Percentiles rank a stretch among this genome's conserved stretches.
phyloP scores from a whole-genome alignment of 495 filamentous ascomycete genomes.

The Neurospora sp. region DNA sequence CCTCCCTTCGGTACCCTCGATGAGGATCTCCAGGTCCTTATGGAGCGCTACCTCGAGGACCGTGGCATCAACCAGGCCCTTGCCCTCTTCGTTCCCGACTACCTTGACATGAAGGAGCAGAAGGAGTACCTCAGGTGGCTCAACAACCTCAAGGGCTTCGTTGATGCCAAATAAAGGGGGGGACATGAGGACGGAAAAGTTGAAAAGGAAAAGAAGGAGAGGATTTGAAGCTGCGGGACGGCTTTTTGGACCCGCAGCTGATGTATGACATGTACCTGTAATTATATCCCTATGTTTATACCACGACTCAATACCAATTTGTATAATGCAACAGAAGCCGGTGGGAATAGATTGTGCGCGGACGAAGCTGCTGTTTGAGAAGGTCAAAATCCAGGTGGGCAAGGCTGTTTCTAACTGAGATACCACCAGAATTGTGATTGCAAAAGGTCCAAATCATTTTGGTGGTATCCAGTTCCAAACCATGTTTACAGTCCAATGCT shows the following conservation, averaged over 20 bases:
- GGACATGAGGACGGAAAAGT: neutral
- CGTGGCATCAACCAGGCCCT: conserved; percentile 81
- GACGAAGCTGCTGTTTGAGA: neutral
- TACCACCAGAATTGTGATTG: neutral
- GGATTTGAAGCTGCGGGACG: neutral
- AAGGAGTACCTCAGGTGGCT: conserved; percentile 93
- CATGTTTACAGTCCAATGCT: neutral
- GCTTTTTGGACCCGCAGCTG: neutral
- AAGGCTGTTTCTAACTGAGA: neutral
- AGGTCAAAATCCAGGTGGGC: neutral
- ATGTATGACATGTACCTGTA: neutral
- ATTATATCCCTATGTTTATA: neutral
- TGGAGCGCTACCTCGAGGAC: conserved; percentile 93
- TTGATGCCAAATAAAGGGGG: conserved; percentile 46
- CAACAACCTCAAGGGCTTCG: conserved; percentile 68
- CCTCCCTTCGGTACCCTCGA: conserved; percentile 91
- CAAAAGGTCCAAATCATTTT: neutral
- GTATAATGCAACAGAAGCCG: neutral
- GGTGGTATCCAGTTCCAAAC: neutral
- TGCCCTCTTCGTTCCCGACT: conserved; percentile 86
- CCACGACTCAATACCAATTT: neutral
- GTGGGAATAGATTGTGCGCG: neutral
- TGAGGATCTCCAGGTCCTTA: conserved; percentile 82
- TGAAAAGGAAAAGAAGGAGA: neutral
- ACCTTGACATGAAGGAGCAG: conserved; percentile 98